Base-by-base conservation (phyloP, 441 rosid species). In the Adansonia rubrostipa region DNA sequence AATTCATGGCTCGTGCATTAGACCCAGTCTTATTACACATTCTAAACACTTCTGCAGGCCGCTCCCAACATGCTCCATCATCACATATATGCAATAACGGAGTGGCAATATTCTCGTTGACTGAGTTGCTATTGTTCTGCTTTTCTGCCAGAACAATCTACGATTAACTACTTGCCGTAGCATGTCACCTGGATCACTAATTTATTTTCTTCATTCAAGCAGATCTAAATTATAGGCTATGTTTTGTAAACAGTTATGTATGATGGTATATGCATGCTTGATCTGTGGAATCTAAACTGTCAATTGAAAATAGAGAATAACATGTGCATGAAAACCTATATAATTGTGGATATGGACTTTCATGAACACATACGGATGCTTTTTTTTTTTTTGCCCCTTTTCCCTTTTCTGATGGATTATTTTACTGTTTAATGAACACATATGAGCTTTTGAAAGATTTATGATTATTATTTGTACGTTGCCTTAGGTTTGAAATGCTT, bases 191-290 rank as follows among this genome's bases (percentile, higher is more conserved):
- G 33, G 33, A 67, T 3, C 53, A 44, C 71, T 17, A 44, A 17
- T 67, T 67, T 67, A 67, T 44, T 67, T 66, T 67, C 53, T 44
- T 20, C 14, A 67, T 44, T 67, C 33, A 44, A 19, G 51, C 3
- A 67, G 14, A 67, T 67, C 53, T 44, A 44, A 9, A 42, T 67
- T 67, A 42, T 47, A 44, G 53, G 33, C 33, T 67, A 67, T 44
- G 48, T 44, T 65, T 17, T 42, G 71, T 44, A 9, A 9, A 67
- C 53, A 17, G 53, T 67, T 67, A 44, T 19, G 33, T 9, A 17
- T 67, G 48, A 65, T 40, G 13, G 15, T 67, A 44, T 44, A 17
- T n/a, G 8, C 22, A 4, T 66, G 4, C 28, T 67, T 9, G 53
- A 44, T 44, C 53, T 67, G 24, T 5, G 54, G 71, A 17, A 67